Conservation (phyloP, 2,329 filamentous ascomycete genomes). For the Penicillium thymicola region DNA sequence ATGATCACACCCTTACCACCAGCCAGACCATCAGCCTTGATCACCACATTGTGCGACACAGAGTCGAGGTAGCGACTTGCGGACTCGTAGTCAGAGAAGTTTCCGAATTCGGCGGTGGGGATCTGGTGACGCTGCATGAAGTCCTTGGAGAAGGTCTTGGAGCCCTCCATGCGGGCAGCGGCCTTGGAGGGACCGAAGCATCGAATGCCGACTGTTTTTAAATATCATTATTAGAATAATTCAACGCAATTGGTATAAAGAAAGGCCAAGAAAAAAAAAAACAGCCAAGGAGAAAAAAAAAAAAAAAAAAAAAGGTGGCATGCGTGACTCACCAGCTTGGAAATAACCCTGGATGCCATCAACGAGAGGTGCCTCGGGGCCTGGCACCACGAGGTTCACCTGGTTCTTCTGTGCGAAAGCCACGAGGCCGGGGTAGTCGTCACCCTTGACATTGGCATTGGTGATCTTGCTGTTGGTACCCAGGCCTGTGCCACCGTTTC, state of each 20-base stretch:
- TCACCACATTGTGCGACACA: slow-evolving; percentile 72
- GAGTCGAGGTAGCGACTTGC: slow-evolving; percentile 72
- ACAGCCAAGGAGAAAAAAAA: neutral
- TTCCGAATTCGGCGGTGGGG: slow-evolving; percentile 85
- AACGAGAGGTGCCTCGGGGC: slow-evolving; percentile 90
- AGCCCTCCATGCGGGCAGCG: slow-evolving; percentile 88
- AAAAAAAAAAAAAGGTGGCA: neutral
- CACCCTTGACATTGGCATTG: slow-evolving; percentile 70
- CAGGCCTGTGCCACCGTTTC: slow-evolving; percentile 80
- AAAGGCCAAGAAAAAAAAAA: neutral
- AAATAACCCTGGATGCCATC: slow-evolving; percentile 87
- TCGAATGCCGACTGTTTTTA: slow-evolving; percentile 60
- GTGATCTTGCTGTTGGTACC: slow-evolving; percentile 57
- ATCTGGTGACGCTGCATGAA: slow-evolving; percentile 93
- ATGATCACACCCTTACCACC: slow-evolving; percentile 96
- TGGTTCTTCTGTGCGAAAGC: slow-evolving; percentile 68
- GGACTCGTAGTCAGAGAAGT: slow-evolving; percentile 74
- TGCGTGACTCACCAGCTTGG: slow-evolving; percentile 49
- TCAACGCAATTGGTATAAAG: neutral
- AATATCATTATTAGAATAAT: slow-evolving; percentile 7
- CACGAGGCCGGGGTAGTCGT: slow-evolving; percentile 76
- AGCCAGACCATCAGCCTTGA: slow-evolving; percentile 90
- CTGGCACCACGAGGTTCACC: slow-evolving; percentile 81
- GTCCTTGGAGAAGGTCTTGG: slow-evolving; percentile 95
- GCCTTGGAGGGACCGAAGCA: slow-evolving; percentile 82